A percentile compares a stretch with the other conserved stretches of the same genome.
These are phyloP conservation scores for Starmerella stellata DNA, from an alignment of 805 yeast species.

Conservation along the genomic window DNA sequence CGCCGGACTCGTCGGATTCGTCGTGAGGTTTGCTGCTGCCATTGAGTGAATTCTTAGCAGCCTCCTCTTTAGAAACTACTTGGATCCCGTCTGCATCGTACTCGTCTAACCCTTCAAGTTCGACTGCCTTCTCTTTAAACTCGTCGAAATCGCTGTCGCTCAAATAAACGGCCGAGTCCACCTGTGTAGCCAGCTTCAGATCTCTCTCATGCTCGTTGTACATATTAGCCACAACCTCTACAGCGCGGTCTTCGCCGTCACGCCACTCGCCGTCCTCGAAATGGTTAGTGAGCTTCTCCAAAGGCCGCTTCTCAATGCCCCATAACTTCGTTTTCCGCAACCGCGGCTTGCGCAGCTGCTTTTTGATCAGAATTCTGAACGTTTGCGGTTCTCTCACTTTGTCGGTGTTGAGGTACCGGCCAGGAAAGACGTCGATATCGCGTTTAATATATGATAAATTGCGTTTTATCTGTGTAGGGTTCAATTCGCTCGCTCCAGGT, in stretches of 20 bases:
- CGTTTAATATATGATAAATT: constrained; percentile 22
- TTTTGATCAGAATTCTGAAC: constrained; percentile 36
- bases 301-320: constrained; percentile 54
- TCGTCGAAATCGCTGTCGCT: constrained; percentile 20
- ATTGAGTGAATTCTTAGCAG: no score
- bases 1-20: constrained; percentile 23
- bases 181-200: constrained; percentile 7
- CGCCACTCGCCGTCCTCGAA: constrained; percentile 57
- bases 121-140: constrained; percentile 11
- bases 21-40: no score
- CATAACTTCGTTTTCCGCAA: constrained; percentile 66
- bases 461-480: constrained; percentile 20
- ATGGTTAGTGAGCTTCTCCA: constrained; percentile 39
- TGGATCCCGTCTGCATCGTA: constrained; percentile 32
- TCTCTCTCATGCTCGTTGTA: constrained; percentile 20
- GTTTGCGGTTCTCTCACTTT: constrained; percentile 37
- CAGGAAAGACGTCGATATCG: constrained; percentile 30
- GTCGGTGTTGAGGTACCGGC: constrained; percentile 41
- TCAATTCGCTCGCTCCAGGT: constrained; percentile 25
- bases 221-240: constrained; percentile 33
- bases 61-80: constrained; percentile 19
- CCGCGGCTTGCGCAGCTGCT: constrained; percentile 42
- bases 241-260: constrained; percentile 59
- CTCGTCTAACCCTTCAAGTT: constrained; percentile 22
- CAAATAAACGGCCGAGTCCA: constrained; percentile 10